phyloP scores from a whole-genome alignment of 108 stramenopile genomes.

The Tribonema minus region DNA sequence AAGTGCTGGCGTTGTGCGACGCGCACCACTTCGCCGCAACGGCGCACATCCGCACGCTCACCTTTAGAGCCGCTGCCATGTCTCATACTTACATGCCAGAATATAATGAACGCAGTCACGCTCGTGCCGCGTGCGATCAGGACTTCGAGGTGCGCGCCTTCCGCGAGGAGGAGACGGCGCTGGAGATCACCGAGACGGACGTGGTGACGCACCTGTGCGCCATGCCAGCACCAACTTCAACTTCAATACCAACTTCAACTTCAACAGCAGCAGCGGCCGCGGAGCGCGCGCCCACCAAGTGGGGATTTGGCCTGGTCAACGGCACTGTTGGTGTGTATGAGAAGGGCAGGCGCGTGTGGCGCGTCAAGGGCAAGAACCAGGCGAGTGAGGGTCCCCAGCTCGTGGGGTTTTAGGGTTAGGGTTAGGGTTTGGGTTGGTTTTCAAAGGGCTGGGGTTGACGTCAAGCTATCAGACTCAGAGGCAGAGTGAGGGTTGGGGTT shows the following conservation, averaged over 20 bases:
- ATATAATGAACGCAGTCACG: constrained; percentile 10
- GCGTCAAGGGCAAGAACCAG: constrained; percentile 59
- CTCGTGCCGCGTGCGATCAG: no score
- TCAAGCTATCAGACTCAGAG: no score
- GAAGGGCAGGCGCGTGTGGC: constrained; percentile 51
- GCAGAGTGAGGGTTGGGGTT: no score
- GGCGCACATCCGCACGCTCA: no score
- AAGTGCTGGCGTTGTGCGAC: no score
- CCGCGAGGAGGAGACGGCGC: constrained; percentile 30
- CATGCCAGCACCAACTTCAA: background rate
- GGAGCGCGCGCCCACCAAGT: background rate
- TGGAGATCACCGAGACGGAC: constrained; percentile 59
- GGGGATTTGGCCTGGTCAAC: constrained; percentile 56
- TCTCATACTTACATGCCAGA: constrained; percentile 35
- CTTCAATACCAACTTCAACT: no score
- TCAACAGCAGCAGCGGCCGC: background rate
- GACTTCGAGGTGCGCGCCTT: constrained; percentile 18
- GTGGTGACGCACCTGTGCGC: constrained; percentile 13
- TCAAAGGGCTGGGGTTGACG: no score
- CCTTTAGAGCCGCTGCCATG: constrained; percentile 27
- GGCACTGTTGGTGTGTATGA: constrained; percentile 62
- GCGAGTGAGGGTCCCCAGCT: background rate
- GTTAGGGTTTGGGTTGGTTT: no score
- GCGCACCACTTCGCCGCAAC: no score
- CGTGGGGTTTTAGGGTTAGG: no score